Conservation (phyloP, 2,329 filamentous ascomycete species). For the Aspergillus fumigatus region DNA sequence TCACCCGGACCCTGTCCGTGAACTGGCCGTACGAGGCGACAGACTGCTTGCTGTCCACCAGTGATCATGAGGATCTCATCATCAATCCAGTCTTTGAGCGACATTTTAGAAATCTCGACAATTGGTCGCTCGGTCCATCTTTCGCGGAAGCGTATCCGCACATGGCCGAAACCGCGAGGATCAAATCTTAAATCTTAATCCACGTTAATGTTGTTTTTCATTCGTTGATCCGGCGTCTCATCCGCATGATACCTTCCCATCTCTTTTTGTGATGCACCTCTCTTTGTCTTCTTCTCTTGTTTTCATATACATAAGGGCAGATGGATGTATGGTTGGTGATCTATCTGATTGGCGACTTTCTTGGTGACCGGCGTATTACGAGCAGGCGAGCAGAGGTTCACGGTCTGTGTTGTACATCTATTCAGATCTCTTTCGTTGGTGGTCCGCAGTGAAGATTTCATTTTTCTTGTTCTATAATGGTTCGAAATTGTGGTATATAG, state of each 20-base stretch:
- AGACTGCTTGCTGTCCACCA: slow-evolving; percentile 59
- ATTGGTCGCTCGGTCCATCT: slow-evolving; percentile 72
- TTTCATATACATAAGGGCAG: neutral
- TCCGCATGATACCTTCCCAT: too few relatives aligned
- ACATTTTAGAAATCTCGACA: slow-evolving; percentile 68
- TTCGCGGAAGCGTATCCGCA: slow-evolving; percentile 64
- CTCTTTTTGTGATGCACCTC: neutral
- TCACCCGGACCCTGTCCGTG: slow-evolving; percentile 67
- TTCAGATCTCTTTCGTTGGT: neutral
- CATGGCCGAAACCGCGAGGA: slow-evolving; percentile 41
- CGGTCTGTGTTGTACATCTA: neutral
- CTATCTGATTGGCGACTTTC: neutral
- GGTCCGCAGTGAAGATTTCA: neutral
- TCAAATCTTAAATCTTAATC: slow-evolving; percentile 27
- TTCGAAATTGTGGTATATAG: neutral
- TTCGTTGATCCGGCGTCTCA: too few relatives aligned
- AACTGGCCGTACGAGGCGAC: slow-evolving; percentile 81
- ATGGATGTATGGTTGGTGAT: neutral
- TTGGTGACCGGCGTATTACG: neutral
- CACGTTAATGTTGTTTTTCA: neutral
- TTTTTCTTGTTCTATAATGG: neutral
- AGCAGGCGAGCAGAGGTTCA: neutral
- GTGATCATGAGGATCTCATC: slow-evolving; percentile 58
- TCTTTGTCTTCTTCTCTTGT: neutral
- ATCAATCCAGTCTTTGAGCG: slow-evolving; percentile 85